A percentile compares a stretch with the other conserved stretches of the same genome.
Conservation (phyloP, 257 asterid species). For the Solanum corneliomulleri region DNA sequence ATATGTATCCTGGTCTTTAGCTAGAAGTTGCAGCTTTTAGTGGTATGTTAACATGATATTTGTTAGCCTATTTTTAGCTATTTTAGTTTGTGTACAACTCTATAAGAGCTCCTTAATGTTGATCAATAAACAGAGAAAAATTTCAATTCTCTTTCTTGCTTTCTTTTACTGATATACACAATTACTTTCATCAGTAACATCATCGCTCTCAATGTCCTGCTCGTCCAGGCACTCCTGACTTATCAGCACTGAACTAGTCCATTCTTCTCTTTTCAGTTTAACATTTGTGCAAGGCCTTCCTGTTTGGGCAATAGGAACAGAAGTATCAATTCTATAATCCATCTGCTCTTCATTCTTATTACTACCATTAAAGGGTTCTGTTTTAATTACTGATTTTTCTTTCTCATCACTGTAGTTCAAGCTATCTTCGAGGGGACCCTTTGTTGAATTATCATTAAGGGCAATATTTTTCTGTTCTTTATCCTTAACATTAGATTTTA, state of each 20-base stretch:
- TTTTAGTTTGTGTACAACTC: no score
- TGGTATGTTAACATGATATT: no score
- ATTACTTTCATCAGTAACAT: not conserved
- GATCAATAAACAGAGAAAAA: no score
- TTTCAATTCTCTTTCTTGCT: no score
- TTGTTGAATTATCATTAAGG: not conserved
- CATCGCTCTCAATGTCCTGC: not conserved
- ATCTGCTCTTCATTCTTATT: not conserved
- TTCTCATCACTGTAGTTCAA: not conserved
- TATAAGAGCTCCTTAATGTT: no score
- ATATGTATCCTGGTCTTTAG: no score
- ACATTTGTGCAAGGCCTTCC: not conserved
- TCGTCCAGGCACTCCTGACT: not conserved
- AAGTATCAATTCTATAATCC: not conserved
- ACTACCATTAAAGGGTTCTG: not conserved
- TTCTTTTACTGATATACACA: no score
- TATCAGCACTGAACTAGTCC: not conserved
- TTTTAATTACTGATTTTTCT: not conserved
- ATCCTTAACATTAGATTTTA: conserved; percentile 12
- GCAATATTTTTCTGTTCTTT: conserved; percentile 15
- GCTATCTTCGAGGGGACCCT: not conserved
- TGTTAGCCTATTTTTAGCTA: no score
- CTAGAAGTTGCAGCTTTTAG: no score
- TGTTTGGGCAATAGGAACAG: not conserved
- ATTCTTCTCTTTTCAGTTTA: not conserved